These are phyloP conservation scores for Leishmania amazonensis DNA, from an alignment of 208 protist genomes.

Conservation along the genomic window DNA sequence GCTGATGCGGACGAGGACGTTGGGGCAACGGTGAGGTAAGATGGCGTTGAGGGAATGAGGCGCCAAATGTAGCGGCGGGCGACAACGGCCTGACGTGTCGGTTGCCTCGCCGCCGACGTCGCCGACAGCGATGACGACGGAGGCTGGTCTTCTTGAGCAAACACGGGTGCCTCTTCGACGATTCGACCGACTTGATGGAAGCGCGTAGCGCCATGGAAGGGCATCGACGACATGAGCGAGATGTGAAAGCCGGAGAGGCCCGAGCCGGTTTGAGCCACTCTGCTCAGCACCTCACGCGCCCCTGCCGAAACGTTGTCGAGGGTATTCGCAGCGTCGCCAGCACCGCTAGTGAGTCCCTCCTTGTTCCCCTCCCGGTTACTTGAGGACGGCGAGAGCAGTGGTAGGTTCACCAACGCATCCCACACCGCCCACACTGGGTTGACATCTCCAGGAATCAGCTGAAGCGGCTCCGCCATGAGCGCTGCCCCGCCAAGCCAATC, in stretches of 20 bases:
- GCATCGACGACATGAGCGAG: slow-evolving; percentile 48
- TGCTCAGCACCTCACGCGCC: background rate
- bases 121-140: background rate
- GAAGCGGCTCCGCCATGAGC: slow-evolving; percentile 44
- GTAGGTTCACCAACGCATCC: slow-evolving; percentile 56
- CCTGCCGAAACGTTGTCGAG: background rate
- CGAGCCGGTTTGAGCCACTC: background rate
- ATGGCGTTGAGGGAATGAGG: slow-evolving; percentile 16
- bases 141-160: background rate
- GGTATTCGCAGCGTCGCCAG: background rate
- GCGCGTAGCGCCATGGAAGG: slow-evolving; percentile 35
- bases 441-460: slow-evolving; percentile 26
- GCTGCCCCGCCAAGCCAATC: slow-evolving; percentile 66
- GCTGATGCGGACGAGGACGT: background rate
- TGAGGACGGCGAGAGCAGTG: slow-evolving; percentile 21
- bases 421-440: slow-evolving; percentile 61
- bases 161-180: slow-evolving; percentile 16
- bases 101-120: background rate
- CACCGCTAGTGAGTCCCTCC: background rate
- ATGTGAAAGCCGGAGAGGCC: slow-evolving; percentile 27
- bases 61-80: slow-evolving; percentile 35
- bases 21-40: background rate
- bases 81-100: background rate
- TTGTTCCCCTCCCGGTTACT: background rate
- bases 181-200: slow-evolving; percentile 34